Percentiles rank a stretch among this genome's conserved stretches.
Conservation (phyloP, 352 stramenopile genomes). For the Phytophthora nicotianae region DNA sequence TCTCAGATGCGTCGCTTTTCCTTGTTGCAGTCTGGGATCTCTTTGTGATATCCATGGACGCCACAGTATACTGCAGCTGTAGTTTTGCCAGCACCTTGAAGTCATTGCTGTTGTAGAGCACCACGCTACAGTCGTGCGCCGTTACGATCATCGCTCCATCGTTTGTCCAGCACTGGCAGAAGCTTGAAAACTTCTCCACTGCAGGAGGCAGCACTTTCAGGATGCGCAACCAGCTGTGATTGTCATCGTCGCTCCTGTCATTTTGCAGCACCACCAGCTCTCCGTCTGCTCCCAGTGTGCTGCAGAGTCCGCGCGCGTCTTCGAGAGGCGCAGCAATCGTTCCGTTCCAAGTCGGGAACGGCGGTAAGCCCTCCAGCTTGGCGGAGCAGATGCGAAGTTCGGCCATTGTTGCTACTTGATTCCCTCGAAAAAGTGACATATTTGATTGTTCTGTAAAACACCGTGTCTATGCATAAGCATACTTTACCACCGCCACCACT, state of each 20-base stretch:
- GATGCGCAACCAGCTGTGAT: constrained; percentile 29
- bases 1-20: neutral
- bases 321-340: constrained; percentile 30
- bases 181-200: constrained; percentile 22
- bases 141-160: constrained; percentile 38
- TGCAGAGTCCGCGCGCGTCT: constrained; percentile 32
- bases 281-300: constrained; percentile 55
- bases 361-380: constrained; percentile 46
- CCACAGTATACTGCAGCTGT: constrained; percentile 40
- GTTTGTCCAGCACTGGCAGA: constrained; percentile 62
- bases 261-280: constrained; percentile 53
- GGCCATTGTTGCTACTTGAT: neutral
- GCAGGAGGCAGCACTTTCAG: constrained; percentile 40
- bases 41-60: constrained; percentile 40
- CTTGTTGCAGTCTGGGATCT: neutral
- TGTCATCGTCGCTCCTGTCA: constrained; percentile 2
- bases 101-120: constrained; percentile 35
- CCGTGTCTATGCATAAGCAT: constrained; percentile 15
- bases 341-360: constrained; percentile 69
- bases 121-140: constrained; percentile 37
- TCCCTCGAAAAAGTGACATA: constrained; percentile 6
- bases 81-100: constrained; percentile 26
- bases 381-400: constrained; percentile 46
- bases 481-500: too few relatives aligned
- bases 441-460: constrained; percentile 4